phyloP scores from a whole-genome alignment of 768 basidiomycete genomes.

The Amanita inopinata region DNA sequence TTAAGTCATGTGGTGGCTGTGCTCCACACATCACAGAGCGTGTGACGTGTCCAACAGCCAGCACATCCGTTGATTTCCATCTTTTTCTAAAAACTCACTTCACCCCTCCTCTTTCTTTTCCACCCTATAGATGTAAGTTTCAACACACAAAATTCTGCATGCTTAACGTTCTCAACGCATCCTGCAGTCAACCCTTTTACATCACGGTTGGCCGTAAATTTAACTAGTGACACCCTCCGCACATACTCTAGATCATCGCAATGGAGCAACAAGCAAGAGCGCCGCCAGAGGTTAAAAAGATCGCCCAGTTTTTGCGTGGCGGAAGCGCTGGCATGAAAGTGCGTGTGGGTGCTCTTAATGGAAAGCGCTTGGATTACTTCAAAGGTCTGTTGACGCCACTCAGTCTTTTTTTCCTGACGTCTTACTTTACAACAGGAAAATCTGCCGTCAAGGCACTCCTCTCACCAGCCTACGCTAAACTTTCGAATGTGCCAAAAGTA shows the following conservation, averaged over 20 bases:
- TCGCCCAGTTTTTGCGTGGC: conserved; percentile 81
- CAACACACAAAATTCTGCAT: neutral
- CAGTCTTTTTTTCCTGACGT: neutral
- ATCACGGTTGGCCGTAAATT: no score
- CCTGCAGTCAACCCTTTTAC: neutral
- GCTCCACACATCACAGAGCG: neutral
- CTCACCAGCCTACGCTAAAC: conserved; percentile 85
- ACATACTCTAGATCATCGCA: conserved; percentile 4
- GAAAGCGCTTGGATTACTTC: conserved; percentile 96
- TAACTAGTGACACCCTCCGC: no score
- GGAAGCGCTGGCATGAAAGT: conserved; percentile 83
- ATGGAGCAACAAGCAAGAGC: conserved; percentile 77
- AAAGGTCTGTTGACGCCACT: conserved; percentile 58
- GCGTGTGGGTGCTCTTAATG: conserved; percentile 83
- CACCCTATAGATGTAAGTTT: neutral
- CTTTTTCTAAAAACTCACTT: neutral
- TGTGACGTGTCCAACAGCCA: conserved; percentile 8
- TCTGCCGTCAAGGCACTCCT: conserved; percentile 86
- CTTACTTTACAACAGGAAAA: conserved; percentile 50
- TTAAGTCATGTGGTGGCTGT: neutral
- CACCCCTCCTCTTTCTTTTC: neutral
- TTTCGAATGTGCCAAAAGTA: conserved; percentile 69
- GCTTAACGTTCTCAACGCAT: neutral
- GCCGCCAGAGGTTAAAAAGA: conserved; percentile 67
- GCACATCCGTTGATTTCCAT: neutral